phyloP scores from a whole-genome alignment of 371 early-diverging fungal genomes.

The Mucor lusitanicus region DNA sequence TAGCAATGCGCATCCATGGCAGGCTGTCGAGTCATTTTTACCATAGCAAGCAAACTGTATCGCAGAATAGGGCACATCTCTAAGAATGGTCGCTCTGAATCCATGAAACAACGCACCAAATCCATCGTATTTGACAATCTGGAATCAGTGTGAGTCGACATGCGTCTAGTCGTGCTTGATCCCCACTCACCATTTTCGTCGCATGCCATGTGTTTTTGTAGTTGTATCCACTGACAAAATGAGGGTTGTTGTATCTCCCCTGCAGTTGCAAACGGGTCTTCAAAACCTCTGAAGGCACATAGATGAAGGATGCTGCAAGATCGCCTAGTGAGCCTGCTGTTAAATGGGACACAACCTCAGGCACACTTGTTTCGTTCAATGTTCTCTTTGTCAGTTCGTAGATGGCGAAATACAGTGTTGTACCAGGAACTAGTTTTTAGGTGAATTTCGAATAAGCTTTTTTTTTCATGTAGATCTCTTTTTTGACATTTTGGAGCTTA shows the following conservation, averaged over 20 bases:
- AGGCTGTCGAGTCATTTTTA: slow-evolving; percentile 7
- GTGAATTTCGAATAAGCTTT: too few relatives aligned
- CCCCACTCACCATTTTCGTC: slow-evolving; percentile 51
- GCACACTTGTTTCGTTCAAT: slow-evolving; percentile 56
- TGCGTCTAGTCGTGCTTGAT: neutral
- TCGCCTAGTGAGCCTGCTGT: slow-evolving; percentile 77
- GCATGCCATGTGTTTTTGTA: slow-evolving; percentile 77
- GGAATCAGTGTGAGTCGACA: neutral
- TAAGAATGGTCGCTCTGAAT: slow-evolving; percentile 64
- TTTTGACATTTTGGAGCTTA: slow-evolving; percentile 21
- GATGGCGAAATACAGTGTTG: slow-evolving; percentile 73
- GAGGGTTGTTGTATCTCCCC: slow-evolving; percentile 79
- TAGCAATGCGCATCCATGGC: neutral
- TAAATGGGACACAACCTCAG: slow-evolving; percentile 68
- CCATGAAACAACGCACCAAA: slow-evolving; percentile 66
- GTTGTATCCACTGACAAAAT: slow-evolving; percentile 75
- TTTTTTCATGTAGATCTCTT: neutral
- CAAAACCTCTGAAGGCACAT: slow-evolving; percentile 80
- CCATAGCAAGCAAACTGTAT: slow-evolving; percentile 76
- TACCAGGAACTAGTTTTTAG: slow-evolving; percentile 62
- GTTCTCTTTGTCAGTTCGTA: slow-evolving; percentile 76
- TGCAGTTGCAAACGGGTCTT: slow-evolving; percentile 84
- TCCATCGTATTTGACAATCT: slow-evolving; percentile 70
- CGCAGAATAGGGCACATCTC: slow-evolving; percentile 76
- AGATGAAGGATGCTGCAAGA: slow-evolving; percentile 66